Conservation (phyloP, 495 filamentous ascomycete genomes). For the Jackrogersella minutella region DNA sequence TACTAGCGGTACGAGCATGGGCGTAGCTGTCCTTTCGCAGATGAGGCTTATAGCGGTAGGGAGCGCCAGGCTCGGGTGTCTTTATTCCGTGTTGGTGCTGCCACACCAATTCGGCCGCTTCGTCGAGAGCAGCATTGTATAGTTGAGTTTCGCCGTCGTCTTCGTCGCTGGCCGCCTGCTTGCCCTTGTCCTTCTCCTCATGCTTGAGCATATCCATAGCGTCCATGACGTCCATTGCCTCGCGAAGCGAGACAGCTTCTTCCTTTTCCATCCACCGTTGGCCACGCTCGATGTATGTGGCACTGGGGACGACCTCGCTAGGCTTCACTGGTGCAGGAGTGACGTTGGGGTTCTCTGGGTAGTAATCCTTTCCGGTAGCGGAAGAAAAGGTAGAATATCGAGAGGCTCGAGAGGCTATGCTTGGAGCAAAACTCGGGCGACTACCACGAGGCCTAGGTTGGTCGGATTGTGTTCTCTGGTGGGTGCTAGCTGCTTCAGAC, state of each 20-base stretch:
- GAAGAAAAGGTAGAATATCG: slow-evolving; percentile 51
- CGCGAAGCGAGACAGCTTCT: slow-evolving; percentile 77
- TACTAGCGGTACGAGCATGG: slow-evolving; percentile 67
- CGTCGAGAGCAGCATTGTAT: slow-evolving; percentile 79
- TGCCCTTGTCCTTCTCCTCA: slow-evolving; percentile 35
- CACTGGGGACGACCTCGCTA: slow-evolving; percentile 62
- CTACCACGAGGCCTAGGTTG: slow-evolving; percentile 34
- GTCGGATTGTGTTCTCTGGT: slow-evolving; percentile 50
- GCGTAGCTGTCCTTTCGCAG: slow-evolving; percentile 67
- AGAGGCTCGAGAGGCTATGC: slow-evolving; percentile 53
- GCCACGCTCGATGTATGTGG: slow-evolving; percentile 79
- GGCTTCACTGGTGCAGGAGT: slow-evolving; percentile 56
- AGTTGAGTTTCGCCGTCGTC: slow-evolving; percentile 70
- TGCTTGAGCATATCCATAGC: slow-evolving; percentile 51
- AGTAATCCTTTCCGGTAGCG: slow-evolving; percentile 52
- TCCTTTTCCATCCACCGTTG: slow-evolving; percentile 88
- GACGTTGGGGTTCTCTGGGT: slow-evolving; percentile 46
- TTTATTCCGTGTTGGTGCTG: slow-evolving; percentile 72
- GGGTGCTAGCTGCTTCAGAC: slow-evolving; percentile 50
- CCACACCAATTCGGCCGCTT: slow-evolving; percentile 88
- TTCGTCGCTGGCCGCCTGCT: slow-evolving; percentile 30
- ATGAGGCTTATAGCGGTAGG: slow-evolving; percentile 70
- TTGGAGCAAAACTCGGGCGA: slow-evolving; percentile 48
- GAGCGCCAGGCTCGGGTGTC: slow-evolving; percentile 65
- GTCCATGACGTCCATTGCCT: slow-evolving; percentile 84